These are phyloP conservation scores for Salix caprea DNA, from an alignment of 345 rosid species.

Conservation along the genomic window DNA sequence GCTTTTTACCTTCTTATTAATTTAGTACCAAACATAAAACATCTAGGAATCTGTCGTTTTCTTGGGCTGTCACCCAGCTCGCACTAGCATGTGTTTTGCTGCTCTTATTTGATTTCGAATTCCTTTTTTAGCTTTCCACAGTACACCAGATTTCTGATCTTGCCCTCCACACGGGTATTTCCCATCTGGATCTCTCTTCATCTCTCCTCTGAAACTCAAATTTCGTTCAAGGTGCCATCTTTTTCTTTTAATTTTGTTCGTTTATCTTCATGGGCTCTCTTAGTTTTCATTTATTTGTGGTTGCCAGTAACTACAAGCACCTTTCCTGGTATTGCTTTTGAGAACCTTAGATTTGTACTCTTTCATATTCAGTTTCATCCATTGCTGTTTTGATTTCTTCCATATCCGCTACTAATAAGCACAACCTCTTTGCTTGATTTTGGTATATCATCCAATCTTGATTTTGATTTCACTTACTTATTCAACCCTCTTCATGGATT, in stretches of 20 bases:
- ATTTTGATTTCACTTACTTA: background rate
- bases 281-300: background rate
- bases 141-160: conserved; percentile 13
- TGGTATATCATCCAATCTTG: background rate
- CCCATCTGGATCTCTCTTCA: conserved; percentile 12
- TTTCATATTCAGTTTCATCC: background rate
- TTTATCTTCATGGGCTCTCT: background rate
- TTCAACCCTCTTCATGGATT: background rate
- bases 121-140: background rate
- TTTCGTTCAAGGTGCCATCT: conserved; percentile 32
- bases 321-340: background rate
- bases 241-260: conserved; percentile 6
- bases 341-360: background rate
- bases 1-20: background rate
- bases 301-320: background rate
- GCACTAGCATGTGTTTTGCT: conserved; percentile 22
- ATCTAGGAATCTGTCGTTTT: conserved; percentile 26
- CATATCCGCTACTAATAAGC: background rate
- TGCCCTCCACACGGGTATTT: background rate
- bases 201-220: background rate
- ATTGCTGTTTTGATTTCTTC: background rate
- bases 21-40: background rate
- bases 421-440: conserved; percentile 1
- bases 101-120: background rate
- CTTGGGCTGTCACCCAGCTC: conserved; percentile 21